Base-by-base conservation (phyloP, 1,284 basidiomycete genomes). In the Cryptococcus hybrid region DNA sequence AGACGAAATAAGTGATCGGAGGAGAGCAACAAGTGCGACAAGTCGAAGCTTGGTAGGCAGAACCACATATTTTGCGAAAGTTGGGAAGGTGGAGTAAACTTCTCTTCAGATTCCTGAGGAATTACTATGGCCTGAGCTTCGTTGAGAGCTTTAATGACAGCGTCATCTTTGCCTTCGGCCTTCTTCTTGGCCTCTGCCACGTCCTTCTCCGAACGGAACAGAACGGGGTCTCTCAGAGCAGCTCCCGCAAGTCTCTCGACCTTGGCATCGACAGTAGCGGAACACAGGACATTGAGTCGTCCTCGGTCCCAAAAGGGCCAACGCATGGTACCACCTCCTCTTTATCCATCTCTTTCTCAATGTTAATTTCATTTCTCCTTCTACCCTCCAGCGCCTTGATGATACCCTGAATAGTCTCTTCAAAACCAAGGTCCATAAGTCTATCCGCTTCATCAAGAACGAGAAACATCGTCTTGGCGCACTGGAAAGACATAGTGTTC, bases 371-470 rank as follows among this genome's bases (percentile, higher is more conserved):
- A 35, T 89, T 82, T 68, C 84, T 86, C 60, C 84, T 78, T 59
- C 91, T 82, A 0, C 90, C 90, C 57, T 95, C 90, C 12, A 97
- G 76, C 11, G 88, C 87, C 68, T 88, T 85, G 54, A 98, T 80
- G 66, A 99, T 97, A 0, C 91, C 93, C 50, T 84, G 84, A 56
- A 86, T 81, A 0, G 82, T 82, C 67, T 85, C 84, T 64, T 85
- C 84, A 59, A 86, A 84, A 0, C 85, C 84, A 44, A 86, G 80
- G 67, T 90, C 88, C 83, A 88, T 87, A 44, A 90, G 75, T 9
- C 94, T 82, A 78, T 99, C 96, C 2, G 96, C 95, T 79, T 99
- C 96, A 72, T 99, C 96, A 36, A 99, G 84, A 0, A 99, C 87
- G 13, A 99, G 82, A 92, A 95, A 99, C 54, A 91, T 85, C 69